phyloP scores from a whole-genome alignment of 2,329 filamentous ascomycete genomes.

The Colletotrichum tofieldiae region DNA sequence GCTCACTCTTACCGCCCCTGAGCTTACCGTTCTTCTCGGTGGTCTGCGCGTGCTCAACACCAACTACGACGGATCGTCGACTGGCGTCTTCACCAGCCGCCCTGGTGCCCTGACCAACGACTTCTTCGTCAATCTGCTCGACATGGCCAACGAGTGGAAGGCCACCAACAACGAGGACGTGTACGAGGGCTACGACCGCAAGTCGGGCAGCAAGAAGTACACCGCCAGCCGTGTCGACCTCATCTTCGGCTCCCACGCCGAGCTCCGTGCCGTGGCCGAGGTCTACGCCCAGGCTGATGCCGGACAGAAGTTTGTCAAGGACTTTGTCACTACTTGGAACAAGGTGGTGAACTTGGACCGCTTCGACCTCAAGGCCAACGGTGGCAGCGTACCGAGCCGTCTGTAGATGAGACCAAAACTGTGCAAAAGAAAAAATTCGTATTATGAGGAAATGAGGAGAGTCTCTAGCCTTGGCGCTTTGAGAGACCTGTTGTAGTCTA shows the following conservation, averaged over 20 bases:
- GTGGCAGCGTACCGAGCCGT: constrained; percentile 23
- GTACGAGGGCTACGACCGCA: constrained; percentile 77
- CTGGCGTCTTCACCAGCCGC: constrained; percentile 78
- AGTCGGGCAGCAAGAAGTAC: constrained; percentile 78
- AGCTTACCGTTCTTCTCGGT: constrained; percentile 80
- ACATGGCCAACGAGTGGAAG: constrained; percentile 77
- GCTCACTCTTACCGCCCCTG: constrained; percentile 79
- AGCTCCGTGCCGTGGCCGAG: constrained; percentile 80
- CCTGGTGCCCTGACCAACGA: constrained; percentile 83
- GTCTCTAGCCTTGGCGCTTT: background rate
- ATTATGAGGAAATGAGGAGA: background rate
- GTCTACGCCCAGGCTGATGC: constrained; percentile 76
- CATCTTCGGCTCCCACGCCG: constrained; percentile 81
- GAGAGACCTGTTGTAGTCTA: constrained; percentile 18
- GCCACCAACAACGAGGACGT: constrained; percentile 65
- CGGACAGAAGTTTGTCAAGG: constrained; percentile 76
- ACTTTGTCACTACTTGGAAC: constrained; percentile 80
- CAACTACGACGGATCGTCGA: constrained; percentile 79
- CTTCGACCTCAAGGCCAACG: constrained; percentile 67
- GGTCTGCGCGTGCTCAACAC: constrained; percentile 79
- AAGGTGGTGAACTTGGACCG: constrained; percentile 84
- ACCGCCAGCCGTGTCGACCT: constrained; percentile 78
- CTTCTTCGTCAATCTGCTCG: constrained; percentile 86
- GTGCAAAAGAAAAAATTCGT: background rate
- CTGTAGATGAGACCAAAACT: constrained; percentile 12